phyloP scores from a whole-genome alignment of 2,329 filamentous ascomycete species.

The Apiospora koreana region DNA sequence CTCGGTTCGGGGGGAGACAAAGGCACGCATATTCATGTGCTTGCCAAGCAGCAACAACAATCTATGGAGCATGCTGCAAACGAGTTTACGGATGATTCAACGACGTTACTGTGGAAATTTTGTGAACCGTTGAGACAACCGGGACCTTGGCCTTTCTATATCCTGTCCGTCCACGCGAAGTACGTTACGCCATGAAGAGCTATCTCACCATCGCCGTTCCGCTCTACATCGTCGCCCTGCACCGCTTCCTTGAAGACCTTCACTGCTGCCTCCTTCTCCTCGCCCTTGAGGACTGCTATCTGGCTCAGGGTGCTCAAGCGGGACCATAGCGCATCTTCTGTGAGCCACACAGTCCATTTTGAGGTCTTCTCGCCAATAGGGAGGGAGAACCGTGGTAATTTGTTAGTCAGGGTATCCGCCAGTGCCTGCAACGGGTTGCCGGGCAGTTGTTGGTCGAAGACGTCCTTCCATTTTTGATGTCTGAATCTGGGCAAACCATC shows the following conservation, averaged over 20 bases:
- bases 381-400: conserved; percentile 55
- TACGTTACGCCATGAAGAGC: conserved; percentile 65
- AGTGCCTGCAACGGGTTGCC: conserved; percentile 54
- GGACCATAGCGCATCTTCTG: conserved; percentile 62
- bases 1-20: neutral
- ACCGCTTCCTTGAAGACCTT: conserved; percentile 56
- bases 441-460: conserved; percentile 62
- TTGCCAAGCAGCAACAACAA: neutral
- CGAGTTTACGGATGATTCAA: neutral
- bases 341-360: conserved; percentile 59
- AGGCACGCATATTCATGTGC: neutral
- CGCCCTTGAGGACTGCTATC: conserved; percentile 59
- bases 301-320: conserved; percentile 69
- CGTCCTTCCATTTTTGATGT: conserved; percentile 61
- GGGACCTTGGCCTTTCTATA: conserved; percentile 29
- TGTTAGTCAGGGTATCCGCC: conserved; percentile 39
- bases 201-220: conserved; percentile 63
- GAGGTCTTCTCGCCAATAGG: conserved; percentile 60
- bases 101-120: neutral
- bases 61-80: neutral
- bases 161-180: conserved; percentile 60
- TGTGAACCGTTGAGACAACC: neutral
- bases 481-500: conserved; percentile 67
- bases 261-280: conserved; percentile 49
- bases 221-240: conserved; percentile 51